Evolutionary conservation across 2,329 filamentous ascomycete genomes (phyloP), one percentile per base, ranked within the genome.

Genomic region (Fusarium albidum): DNA sequence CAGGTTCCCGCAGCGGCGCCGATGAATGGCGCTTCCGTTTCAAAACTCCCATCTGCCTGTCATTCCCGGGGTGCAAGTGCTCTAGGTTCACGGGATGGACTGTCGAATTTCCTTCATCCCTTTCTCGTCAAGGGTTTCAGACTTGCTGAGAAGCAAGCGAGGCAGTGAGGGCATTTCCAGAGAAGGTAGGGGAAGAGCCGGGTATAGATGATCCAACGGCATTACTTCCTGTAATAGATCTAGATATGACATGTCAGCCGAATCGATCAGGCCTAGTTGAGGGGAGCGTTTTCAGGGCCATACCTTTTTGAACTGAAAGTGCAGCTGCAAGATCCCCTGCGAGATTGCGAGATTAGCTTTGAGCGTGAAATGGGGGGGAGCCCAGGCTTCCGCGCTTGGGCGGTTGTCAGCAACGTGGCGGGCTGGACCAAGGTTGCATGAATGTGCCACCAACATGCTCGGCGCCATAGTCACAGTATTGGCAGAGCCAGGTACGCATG

Each of bases 291-390:
- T 55, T 54, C 32, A 34, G 45, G 49, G 49, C 64, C 75, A 69
- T 75, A 96, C 92, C 86, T 96, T 96, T 75, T 98, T 99, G 81
- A 98, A 97, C 74, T 97, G 93, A 73, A 99, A 99, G 73, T 98
- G 94, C 52, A 99, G 83, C 76, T 97, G 93, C 52, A 99, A 79
- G 66, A 98, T 96, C 46, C 94, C 94, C 91, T 96, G 70, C 62
- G 54, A 52, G 63, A 40, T 42, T 61, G 54, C 53, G 51, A 65
- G 25, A 47, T 66, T 57, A 67, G 59, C 46, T 55, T 25, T 58
- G 35, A 32, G 35, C 14, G 33, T 60, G 25, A 45, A 50, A 48
- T 26, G 32, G 43, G 33, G 14, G 28, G 31, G n/a, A 41, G 37
- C 27, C 13, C 33, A 52, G 52, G 47, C 15, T 32, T 17, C 52